Evolutionary conservation across 495 filamentous ascomycete genomes (phyloP).

Genomic region (Annulohypoxylon stygium): DNA sequence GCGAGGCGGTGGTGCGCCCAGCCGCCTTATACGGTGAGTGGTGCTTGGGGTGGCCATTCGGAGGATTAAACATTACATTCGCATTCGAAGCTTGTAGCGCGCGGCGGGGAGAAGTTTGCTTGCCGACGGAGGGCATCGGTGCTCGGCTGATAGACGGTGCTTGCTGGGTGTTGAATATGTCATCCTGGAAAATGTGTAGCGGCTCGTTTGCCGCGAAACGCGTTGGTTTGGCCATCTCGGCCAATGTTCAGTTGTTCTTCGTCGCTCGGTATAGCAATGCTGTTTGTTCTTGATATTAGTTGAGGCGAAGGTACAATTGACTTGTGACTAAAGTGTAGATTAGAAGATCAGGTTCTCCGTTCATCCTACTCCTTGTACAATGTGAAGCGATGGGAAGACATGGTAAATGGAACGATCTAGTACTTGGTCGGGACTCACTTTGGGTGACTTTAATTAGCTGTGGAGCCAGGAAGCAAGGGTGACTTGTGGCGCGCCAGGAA

Average conservation of each 20-base stretch:
- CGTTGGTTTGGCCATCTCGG: constrained; percentile 68
- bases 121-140: constrained; percentile 64
- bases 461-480: constrained; percentile 52
- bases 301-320: constrained; percentile 25
- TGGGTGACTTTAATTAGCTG: constrained; percentile 49
- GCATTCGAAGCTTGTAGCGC: constrained; percentile 64
- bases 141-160: constrained; percentile 62
- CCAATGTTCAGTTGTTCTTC: constrained; percentile 31
- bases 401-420: constrained; percentile 47
- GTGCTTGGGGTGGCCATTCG: constrained; percentile 62
- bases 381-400: constrained; percentile 39
- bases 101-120: constrained; percentile 55
- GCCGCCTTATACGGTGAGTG: constrained; percentile 70
- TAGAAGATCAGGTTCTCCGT: constrained; percentile 20
- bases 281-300: constrained; percentile 30
- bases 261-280: constrained; percentile 24
- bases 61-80: constrained; percentile 69
- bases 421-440: constrained; percentile 45
- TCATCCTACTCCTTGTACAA: constrained; percentile 25
- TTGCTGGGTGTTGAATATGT: constrained; percentile 61
- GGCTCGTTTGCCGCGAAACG: constrained; percentile 67
- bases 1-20: constrained; percentile 53
- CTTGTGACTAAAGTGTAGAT: constrained; percentile 25
- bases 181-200: constrained; percentile 75
- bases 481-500: constrained; percentile 49